Base-by-base conservation (phyloP, 306 rosid genomes). In the Neltuma alba region DNA sequence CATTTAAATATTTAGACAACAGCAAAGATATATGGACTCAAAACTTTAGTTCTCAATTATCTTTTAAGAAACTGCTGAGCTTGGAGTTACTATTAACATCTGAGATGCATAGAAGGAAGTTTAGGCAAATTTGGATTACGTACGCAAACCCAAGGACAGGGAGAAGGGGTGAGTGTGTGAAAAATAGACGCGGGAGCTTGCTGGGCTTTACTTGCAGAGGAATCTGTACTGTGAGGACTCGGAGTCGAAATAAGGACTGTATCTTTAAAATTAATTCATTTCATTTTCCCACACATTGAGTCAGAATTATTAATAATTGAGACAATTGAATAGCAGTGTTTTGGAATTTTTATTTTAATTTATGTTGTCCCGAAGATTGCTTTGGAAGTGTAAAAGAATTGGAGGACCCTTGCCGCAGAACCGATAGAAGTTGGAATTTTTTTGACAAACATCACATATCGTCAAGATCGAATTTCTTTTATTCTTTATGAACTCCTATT, bases 381-480 rank as follows among this genome's bases (percentile, higher is more conserved):
- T 48, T 48, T 48, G 55, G 55, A 48, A 16, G 2, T 1, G 55
- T 6, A 48, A 48, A 45, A 15, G n/a, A 45, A 45, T 3, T 15
- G 52, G 52, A 12, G 52, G 18, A 15, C 5, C 52, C 5, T 45
- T 15, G 20, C 15, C 52, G n/a, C 52, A 45, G 6, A 45, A 45
- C n/a, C 16, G n/a, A 15, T 14, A 45, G 15, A 1, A 14, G 40
- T 70, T 75, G 52, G 63, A 70, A 48, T 25, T 63, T 64, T 12
- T 9, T 23, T 44, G 40, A 25, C 71, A 52, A 34, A 42, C 44
- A 76, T 42, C 72, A 70, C 50, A 55, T 20, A 13, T 31, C 8
- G n/a, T 74, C 7, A 20, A 15, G 37, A 62, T 47, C 12, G 36
- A 83, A 68, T 25, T 70, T 79, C 66, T 47, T 3, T n/a, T n/a